Evolutionary conservation across 23 red algal genomes (phyloP), one percentile per base, ranked within the genome.

Genomic region (Porphyridium purpureum): DNA sequence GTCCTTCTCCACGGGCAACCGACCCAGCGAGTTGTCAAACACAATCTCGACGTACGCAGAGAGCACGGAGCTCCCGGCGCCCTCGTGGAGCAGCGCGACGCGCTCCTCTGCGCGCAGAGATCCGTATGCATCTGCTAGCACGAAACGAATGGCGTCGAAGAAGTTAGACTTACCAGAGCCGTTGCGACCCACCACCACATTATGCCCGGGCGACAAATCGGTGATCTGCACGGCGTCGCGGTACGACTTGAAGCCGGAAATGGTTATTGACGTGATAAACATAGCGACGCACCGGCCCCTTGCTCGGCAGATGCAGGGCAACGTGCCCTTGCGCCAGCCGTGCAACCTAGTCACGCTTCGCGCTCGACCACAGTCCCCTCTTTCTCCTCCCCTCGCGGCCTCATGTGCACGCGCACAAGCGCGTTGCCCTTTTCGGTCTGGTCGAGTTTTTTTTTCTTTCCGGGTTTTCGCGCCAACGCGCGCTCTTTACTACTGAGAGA

Each of bases 31-130:
- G 31, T 98, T 98, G 42, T 98, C 90, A 53, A 98, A 85, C 29
- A 66, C 50, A 47, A 98, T 85, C 52, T 98, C 90, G 11, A 98
- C 79, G 56, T 80, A 98, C 9, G 90, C 90, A 25, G 90, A 98
- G 23, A 86, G 74, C 29, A 74, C 90, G 8, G 73, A 74, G 8
- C 66, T 70, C 6, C 67, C 73, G 22, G 74, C 71, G 35, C 90
- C 90, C 59, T 98, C 90, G 29, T 86, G 80, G 21, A 98, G 66
- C 28, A 98, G 63, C 2, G 90, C 79, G n/a, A 80, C 63, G 21
- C 90, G 65, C 33, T 98, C 77, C 49, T 98, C 81, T 25, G 74
- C 81, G 36, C 80, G 79, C 29, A 98, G 66, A 47, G 51, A 47
- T 9, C 71, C 72, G 40, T 60, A 75, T 1, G 71, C 72, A 52